Percentiles rank a stretch among this genome's conserved stretches.
These are phyloP conservation scores for Mrakia hoshinonis DNA, from an alignment of 768 basidiomycete species.

Conservation along the genomic window DNA sequence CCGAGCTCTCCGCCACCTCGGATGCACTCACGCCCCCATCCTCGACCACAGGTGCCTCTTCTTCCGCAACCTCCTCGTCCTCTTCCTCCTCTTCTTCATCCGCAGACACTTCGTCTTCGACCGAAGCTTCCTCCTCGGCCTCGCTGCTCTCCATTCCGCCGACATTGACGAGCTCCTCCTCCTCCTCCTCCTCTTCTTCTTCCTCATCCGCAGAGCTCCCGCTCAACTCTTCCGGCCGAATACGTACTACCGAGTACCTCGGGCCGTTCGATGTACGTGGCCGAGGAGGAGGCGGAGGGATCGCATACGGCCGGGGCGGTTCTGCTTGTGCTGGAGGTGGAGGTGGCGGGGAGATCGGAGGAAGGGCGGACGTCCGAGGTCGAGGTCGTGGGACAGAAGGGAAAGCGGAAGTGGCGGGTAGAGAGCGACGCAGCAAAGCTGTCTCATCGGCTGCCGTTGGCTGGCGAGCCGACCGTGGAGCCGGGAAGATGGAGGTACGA, in stretches of 20 bases:
- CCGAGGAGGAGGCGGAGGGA: not conserved
- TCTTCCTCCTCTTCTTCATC: too few relatives aligned
- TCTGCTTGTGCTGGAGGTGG: not conserved
- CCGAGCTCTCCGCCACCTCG: too few relatives aligned
- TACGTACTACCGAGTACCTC: not conserved
- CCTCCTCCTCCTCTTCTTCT: not conserved
- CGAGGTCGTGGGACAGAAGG: not conserved
- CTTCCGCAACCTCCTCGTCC: too few relatives aligned
- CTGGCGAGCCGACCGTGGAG: not conserved
- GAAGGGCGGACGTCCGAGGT: not conserved
- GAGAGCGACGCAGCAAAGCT: not conserved
- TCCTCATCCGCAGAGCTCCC: not conserved
- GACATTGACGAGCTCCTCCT: not conserved
- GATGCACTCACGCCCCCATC: too few relatives aligned
- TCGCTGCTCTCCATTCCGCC: not conserved
- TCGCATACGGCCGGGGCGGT: not conserved
- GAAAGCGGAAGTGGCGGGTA: not conserved
- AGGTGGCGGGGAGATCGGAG: not conserved
- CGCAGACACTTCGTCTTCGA: too few relatives aligned
- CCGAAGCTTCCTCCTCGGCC: not conserved
- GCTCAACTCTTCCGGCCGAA: not conserved
- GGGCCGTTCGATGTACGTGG: not conserved
- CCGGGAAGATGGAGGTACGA: not conserved
- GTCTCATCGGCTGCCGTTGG: too few relatives aligned
- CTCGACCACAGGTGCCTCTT: too few relatives aligned